A percentile compares a stretch with the other conserved stretches of the same genome.
Conservation (phyloP, 805 yeast genomes). For the Zygoascus bituminiphila region DNA sequence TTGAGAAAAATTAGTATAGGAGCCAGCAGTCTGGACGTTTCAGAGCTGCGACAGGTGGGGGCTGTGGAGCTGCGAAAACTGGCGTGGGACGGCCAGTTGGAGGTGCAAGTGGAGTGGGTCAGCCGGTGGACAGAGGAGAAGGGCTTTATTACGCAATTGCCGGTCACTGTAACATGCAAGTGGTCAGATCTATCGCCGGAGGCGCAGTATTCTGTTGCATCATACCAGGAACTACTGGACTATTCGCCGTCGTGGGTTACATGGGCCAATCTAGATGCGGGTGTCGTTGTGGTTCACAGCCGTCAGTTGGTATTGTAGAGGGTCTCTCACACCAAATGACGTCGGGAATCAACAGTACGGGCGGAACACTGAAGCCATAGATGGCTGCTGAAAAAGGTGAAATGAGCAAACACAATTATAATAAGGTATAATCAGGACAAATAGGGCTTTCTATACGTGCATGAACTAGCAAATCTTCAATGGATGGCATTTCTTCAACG, state of each 20-base stretch:
- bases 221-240: conserved; percentile 59
- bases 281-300: conserved; percentile 50
- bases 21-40: background rate
- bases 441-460: no score
- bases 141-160: background rate
- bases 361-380: no score
- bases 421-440: no score
- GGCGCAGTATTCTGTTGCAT: conserved; percentile 41
- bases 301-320: background rate
- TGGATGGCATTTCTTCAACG: no score
- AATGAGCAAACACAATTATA: no score
- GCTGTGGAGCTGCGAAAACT: conserved; percentile 48
- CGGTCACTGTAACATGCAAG: background rate
- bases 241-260: conserved; percentile 59
- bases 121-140: background rate
- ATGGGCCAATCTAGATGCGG: conserved; percentile 55
- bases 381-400: no score
- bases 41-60: background rate
- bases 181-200: background rate
- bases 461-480: no score
- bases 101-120: conserved; percentile 27
- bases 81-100: conserved; percentile 46
- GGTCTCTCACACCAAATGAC: no score
- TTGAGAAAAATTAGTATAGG: conserved; percentile 36
- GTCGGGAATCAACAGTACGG: no score